phyloP scores from a whole-genome alignment of 805 yeast species.

The Wickerhamiella shivajii region DNA sequence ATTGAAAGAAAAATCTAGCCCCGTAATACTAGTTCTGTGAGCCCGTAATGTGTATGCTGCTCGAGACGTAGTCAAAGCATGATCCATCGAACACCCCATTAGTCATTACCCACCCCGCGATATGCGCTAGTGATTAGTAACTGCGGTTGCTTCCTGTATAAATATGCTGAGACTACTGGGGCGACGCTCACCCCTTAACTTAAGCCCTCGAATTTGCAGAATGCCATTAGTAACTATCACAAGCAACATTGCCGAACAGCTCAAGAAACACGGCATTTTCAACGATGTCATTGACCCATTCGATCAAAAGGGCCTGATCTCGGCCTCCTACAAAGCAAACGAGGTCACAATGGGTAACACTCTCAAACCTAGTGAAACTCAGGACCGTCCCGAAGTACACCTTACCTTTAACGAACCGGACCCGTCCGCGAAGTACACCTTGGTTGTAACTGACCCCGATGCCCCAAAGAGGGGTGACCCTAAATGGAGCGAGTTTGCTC shows the following conservation, averaged over 20 bases:
- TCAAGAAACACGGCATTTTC: slow-evolving; percentile 29
- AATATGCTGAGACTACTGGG: slow-evolving; percentile 5
- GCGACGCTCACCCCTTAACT: slow-evolving; percentile 1
- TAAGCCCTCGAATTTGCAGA: slow-evolving; percentile 1
- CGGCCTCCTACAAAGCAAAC: slow-evolving; percentile 45
- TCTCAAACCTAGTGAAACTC: slow-evolving; percentile 50
- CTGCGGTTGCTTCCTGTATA: slow-evolving; percentile 5
- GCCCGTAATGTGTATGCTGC: slow-evolving; percentile 28
- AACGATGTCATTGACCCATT: slow-evolving; percentile 29
- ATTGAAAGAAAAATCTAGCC: slow-evolving; percentile 20
- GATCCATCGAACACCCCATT: no score
- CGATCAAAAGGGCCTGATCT: slow-evolving; percentile 29
- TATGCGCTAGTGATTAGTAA: no score
- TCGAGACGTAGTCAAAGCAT: no score
- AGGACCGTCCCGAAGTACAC: slow-evolving; percentile 48
- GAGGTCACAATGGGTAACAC: slow-evolving; percentile 74
- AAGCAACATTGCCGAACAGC: slow-evolving; percentile 25
- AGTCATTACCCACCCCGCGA: no score
- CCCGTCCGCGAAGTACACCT: slow-evolving; percentile 40
- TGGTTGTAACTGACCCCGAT: slow-evolving; percentile 84
- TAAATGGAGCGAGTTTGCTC: slow-evolving; percentile 81
- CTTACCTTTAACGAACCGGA: slow-evolving; percentile 42
- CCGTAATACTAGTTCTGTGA: slow-evolving; percentile 23
- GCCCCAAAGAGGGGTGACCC: slow-evolving; percentile 75
- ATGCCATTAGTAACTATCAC: slow-evolving; percentile 23